A percentile compares a stretch with the other conserved stretches of the same genome.
phyloP scores from a whole-genome alignment of 108 stramenopile genomes.

The Fistulifera pelliculosa region DNA sequence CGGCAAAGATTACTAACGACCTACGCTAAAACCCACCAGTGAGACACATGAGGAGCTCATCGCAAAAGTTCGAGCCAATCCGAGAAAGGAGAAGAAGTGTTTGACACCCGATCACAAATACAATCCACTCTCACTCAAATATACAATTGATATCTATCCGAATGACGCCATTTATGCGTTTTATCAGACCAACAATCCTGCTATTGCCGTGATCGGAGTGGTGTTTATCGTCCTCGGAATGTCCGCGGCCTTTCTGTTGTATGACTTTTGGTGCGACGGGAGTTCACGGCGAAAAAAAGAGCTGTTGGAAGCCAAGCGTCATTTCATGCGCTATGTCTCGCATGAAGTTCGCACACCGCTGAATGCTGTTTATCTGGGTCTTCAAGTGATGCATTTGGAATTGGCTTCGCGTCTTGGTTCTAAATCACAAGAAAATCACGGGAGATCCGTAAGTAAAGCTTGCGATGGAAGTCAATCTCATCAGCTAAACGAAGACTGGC shows the following conservation, averaged over 20 bases:
- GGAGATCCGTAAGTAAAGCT: background rate
- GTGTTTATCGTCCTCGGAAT: slow-evolving; percentile 16
- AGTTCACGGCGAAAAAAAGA: slow-evolving; percentile 12
- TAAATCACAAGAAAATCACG: no score
- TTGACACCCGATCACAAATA: no score
- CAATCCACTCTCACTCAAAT: background rate
- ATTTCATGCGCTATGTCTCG: no score
- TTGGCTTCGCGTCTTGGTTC: no score
- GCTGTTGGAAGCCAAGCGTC: slow-evolving; percentile 25
- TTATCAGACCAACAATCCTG: slow-evolving; percentile 25
- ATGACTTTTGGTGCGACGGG: slow-evolving; percentile 23
- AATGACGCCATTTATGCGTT: slow-evolving; percentile 7
- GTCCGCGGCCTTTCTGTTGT: slow-evolving; percentile 21
- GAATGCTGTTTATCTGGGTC: no score
- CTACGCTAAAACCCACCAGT: background rate
- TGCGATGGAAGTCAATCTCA: background rate
- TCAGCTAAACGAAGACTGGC: slow-evolving; percentile 1
- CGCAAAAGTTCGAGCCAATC: background rate
- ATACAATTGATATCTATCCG: slow-evolving; percentile 13
- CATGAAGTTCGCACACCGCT: no score
- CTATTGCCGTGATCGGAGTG: slow-evolving; percentile 16
- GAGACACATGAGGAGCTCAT: background rate
- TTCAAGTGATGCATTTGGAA: no score
- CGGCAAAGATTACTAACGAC: slow-evolving; percentile 8
- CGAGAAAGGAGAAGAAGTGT: background rate